phyloP scores from a whole-genome alignment of 306 rosid species.

The Ormosia emarginata region DNA sequence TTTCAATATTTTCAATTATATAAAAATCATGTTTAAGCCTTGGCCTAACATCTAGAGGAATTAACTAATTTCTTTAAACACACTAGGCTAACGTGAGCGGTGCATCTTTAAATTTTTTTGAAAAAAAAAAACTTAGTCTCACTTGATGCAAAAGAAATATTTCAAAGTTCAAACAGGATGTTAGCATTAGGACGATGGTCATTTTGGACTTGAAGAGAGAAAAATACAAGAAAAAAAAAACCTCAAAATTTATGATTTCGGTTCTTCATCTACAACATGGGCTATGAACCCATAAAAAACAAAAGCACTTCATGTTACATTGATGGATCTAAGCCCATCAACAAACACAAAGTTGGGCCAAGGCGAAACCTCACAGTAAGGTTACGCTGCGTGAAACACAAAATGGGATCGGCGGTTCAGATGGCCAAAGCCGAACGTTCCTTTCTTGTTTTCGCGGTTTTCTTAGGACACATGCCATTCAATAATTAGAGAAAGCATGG shows the following conservation, averaged over 20 bases:
- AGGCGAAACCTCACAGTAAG: not conserved
- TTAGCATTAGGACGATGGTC: too few species aligned
- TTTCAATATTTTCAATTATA: not conserved
- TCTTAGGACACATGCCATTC: not conserved
- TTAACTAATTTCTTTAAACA: too few species aligned
- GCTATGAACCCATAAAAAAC: not conserved
- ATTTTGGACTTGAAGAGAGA: too few species aligned
- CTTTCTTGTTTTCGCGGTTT: slow-evolving; percentile 12
- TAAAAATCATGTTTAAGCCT: not conserved
- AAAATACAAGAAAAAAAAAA: too few species aligned
- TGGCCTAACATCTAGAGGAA: not conserved
- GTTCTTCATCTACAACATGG: not conserved
- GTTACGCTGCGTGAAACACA: not conserved
- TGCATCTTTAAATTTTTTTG: too few species aligned
- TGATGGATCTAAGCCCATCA: not conserved
- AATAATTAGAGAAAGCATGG: not conserved
- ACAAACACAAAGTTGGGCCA: not conserved
- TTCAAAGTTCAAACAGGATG: too few species aligned
- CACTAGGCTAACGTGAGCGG: too few species aligned
- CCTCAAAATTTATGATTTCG: too few species aligned
- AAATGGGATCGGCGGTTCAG: not conserved
- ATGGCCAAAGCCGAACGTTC: too few species aligned
- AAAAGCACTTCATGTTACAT: not conserved
- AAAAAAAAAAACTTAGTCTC: too few species aligned
- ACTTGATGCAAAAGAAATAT: too few species aligned